A percentile compares a stretch with the other conserved stretches of the same genome.
Conservation (phyloP, 2,329 filamentous ascomycete species). For the Talaromyces sp. region DNA sequence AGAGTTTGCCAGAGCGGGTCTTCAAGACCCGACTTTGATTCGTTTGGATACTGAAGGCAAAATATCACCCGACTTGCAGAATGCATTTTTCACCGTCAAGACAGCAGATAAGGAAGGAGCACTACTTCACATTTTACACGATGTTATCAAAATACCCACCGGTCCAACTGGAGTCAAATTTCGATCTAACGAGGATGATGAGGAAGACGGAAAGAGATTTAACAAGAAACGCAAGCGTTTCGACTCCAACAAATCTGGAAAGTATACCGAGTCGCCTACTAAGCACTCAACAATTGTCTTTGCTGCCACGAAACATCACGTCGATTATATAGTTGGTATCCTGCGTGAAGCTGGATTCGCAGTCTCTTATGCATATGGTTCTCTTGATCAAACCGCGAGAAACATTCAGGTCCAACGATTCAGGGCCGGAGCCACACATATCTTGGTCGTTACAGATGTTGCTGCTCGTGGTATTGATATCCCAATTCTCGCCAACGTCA, state of each 20-base stretch:
- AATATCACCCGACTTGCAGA: constrained; percentile 92
- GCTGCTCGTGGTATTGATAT: constrained; percentile 98
- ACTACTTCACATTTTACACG: constrained; percentile 79
- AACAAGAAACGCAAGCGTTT: constrained; percentile 50
- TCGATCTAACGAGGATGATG: constrained; percentile 41
- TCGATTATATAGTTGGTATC: constrained; percentile 85
- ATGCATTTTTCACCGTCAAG: constrained; percentile 91
- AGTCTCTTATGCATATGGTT: constrained; percentile 91
- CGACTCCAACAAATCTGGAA: constrained; percentile 49
- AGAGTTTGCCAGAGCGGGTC: constrained; percentile 88
- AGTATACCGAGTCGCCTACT: constrained; percentile 68
- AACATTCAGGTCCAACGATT: constrained; percentile 92
- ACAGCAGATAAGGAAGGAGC: constrained; percentile 91
- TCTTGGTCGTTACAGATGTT: constrained; percentile 93
- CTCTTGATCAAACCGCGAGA: constrained; percentile 88
- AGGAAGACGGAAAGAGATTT: constrained; percentile 37
- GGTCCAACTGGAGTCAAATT: constrained; percentile 56
- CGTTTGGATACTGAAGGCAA: constrained; percentile 93
- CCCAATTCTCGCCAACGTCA: constrained; percentile 89
- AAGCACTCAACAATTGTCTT: constrained; percentile 94
- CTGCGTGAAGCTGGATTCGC: constrained; percentile 79
- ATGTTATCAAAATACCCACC: constrained; percentile 87
- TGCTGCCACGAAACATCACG: constrained; percentile 91
- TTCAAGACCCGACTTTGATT: constrained; percentile 88
- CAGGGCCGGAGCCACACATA: constrained; percentile 75